Evolutionary conservation across 148 eudicot species (phyloP).

Genomic region (Fagopyrum homotropicum): DNA sequence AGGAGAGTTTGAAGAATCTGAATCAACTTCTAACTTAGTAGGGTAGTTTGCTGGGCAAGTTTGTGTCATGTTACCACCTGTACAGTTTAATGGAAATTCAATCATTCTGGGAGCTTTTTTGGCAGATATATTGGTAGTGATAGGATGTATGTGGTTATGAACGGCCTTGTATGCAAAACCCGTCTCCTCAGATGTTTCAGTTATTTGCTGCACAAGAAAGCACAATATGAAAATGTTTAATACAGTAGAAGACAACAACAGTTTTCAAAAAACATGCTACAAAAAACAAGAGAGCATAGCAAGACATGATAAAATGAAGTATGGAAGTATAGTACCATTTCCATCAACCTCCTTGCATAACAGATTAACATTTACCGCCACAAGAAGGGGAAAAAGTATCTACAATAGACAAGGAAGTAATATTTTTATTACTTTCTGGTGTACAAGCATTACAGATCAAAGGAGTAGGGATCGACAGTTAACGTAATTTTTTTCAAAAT

Average conservation of each 20-base stretch:
- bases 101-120: slow-evolving; percentile 18
- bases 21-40: slow-evolving; percentile 21
- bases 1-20: slow-evolving; percentile 28
- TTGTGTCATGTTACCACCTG: slow-evolving; percentile 29
- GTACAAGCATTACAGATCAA: not conserved
- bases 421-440: not conserved
- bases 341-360: not conserved
- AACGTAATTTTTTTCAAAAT: not conserved
- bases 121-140: slow-evolving; percentile 15
- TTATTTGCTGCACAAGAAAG: slow-evolving; percentile 36
- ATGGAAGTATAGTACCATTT: not conserved
- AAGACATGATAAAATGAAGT: not conserved
- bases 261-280: not conserved
- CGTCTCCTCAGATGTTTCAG: slow-evolving; percentile 10
- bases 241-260: not conserved
- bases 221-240: not conserved
- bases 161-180: not conserved
- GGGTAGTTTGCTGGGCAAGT: slow-evolving; percentile 68
- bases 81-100: slow-evolving; percentile 47
- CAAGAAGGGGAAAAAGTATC: not conserved
- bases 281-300: not conserved
- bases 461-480: no score
- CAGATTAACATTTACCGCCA: not conserved
- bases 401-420: not conserved
- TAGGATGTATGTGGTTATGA: not conserved